A percentile compares a stretch with the other conserved stretches of the same genome.
These are phyloP conservation scores for Calonectria fujianensis DNA, from an alignment of 2,329 filamentous ascomycete genomes.

Conservation along the genomic window DNA sequence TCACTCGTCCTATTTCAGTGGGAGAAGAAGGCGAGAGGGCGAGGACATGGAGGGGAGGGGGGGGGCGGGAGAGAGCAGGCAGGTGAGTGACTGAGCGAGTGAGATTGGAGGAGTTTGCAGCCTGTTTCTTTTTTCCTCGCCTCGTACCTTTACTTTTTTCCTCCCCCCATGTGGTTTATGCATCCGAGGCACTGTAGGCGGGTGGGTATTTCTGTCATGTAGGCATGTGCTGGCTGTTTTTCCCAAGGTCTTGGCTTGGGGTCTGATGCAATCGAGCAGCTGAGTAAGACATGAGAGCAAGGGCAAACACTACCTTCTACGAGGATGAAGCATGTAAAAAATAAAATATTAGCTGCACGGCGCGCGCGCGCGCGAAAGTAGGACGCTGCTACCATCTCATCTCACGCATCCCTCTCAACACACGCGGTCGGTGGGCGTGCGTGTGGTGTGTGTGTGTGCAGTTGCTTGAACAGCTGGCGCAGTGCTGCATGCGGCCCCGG, in stretches of 20 bases:
- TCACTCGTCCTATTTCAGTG: neutral
- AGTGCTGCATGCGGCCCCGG: slow-evolving; percentile 16
- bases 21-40: neutral
- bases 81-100: neutral
- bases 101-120: slow-evolving; percentile 29
- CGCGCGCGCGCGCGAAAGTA: neutral
- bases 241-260: neutral
- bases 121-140: slow-evolving; percentile 7
- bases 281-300: slow-evolving; percentile 27
- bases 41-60: neutral
- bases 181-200: slow-evolving; percentile 18
- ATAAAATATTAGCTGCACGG: too few species aligned
- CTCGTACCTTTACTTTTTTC: neutral
- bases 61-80: neutral
- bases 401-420: neutral
- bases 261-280: slow-evolving; percentile 24
- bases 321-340: slow-evolving; percentile 33
- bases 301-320: neutral
- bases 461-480: slow-evolving; percentile 36
- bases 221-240: slow-evolving; percentile 21
- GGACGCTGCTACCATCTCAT: slow-evolving; percentile 7
- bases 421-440: neutral
- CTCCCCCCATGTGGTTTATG: slow-evolving; percentile 21
- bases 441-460: neutral
- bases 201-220: slow-evolving; percentile 21